A percentile compares a stretch with the other conserved stretches of the same genome.
phyloP scores from a whole-genome alignment of 73 alveolate genomes.

The Effrenium voratum region DNA sequence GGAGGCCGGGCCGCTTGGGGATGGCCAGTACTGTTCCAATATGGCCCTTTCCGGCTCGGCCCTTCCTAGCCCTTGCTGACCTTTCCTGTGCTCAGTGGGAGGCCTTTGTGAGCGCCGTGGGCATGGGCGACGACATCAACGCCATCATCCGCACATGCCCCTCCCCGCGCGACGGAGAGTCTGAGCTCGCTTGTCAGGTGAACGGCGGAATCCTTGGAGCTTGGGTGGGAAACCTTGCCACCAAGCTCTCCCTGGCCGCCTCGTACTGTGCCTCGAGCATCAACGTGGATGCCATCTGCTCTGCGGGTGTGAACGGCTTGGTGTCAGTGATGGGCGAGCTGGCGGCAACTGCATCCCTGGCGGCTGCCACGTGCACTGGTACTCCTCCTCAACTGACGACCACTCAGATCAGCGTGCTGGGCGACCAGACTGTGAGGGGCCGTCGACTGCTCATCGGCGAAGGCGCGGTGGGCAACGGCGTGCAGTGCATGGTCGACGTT shows the following conservation, averaged over 20 bases:
- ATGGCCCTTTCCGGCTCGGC: too few species aligned
- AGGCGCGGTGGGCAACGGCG: constrained; percentile 61
- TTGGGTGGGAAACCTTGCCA: constrained; percentile 55
- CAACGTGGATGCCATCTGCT: constrained; percentile 43
- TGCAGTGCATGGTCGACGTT: constrained; percentile 71
- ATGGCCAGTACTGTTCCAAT: too few species aligned
- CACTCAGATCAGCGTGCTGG: constrained; percentile 77
- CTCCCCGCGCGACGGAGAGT: not conserved
- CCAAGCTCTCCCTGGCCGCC: constrained; percentile 49
- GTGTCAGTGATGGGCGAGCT: constrained; percentile 74
- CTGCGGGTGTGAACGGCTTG: constrained; percentile 47
- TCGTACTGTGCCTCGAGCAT: constrained; percentile 36
- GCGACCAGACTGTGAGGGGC: constrained; percentile 73
- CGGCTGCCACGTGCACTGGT: constrained; percentile 36
- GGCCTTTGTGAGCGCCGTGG: not conserved
- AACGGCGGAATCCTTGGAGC: constrained; percentile 34
- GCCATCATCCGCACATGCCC: constrained; percentile 8
- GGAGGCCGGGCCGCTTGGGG: too few species aligned
- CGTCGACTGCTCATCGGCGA: constrained; percentile 66
- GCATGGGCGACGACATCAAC: not conserved
- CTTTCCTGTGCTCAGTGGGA: too few species aligned
- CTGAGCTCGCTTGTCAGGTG: constrained; percentile 38
- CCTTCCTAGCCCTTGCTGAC: too few species aligned
- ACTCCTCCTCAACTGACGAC: constrained; percentile 68
- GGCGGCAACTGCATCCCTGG: constrained; percentile 78